Conservation (phyloP, 2,329 filamentous ascomycete species). For the Venturiaceae sp. region DNA sequence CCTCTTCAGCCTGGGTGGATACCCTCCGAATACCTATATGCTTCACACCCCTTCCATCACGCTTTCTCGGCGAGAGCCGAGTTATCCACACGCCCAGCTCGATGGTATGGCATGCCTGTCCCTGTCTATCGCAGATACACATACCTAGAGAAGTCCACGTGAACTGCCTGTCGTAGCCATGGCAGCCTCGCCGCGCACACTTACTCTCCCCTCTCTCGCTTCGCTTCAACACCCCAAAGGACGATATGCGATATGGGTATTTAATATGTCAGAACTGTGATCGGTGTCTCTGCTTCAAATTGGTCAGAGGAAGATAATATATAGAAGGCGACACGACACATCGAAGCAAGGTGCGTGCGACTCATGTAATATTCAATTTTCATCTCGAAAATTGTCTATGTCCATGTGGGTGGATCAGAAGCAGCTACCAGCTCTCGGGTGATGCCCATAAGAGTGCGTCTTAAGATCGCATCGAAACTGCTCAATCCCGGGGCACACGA, state of each 20-base stretch:
- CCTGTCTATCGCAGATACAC: not conserved
- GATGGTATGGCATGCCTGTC: not conserved
- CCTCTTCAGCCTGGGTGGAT: not conserved
- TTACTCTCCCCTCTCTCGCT: not conserved
- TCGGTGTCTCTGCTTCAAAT: not conserved
- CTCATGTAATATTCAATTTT: not conserved
- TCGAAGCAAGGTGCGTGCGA: too few relatives aligned
- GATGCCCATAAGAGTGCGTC: not conserved
- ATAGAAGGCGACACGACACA: too few relatives aligned
- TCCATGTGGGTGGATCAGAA: not conserved
- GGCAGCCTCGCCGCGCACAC: not conserved
- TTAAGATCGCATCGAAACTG: not conserved
- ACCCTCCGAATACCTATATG: not conserved
- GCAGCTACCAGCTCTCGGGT: not conserved
- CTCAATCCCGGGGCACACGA: not conserved
- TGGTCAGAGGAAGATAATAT: not conserved
- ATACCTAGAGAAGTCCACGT: not conserved
- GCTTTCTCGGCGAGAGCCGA: not conserved
- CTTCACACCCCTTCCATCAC: not conserved
- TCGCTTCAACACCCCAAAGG: not conserved
- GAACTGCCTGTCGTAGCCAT: not conserved
- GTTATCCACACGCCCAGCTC: not conserved
- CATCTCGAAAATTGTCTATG: not conserved
- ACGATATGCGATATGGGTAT: not conserved
- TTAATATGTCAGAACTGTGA: not conserved